Conservation (phyloP, 2,329 filamentous ascomycete genomes). For the Cercospora sesami region DNA sequence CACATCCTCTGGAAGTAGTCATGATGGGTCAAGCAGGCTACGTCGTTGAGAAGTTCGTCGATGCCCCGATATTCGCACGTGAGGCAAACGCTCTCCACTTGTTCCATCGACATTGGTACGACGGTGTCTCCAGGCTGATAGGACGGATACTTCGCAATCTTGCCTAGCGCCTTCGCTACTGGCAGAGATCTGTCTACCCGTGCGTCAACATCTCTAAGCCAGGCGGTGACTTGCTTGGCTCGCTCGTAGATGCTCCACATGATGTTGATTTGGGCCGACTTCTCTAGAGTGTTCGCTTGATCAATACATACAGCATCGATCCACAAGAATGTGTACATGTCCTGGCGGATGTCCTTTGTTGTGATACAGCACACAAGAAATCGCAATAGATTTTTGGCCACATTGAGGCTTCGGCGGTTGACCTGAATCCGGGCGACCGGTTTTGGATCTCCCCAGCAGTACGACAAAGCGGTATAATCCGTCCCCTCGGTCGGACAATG, state of each 20-base stretch:
- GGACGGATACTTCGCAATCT: too few species aligned
- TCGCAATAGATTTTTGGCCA: background rate
- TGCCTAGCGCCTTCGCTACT: too few species aligned
- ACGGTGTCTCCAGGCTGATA: too few species aligned
- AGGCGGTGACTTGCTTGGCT: background rate
- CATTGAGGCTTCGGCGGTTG: background rate
- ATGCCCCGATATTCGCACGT: too few species aligned
- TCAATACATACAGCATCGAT: background rate
- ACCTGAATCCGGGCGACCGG: background rate
- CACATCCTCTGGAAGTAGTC: background rate
- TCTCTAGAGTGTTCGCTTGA: background rate
- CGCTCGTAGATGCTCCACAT: background rate
- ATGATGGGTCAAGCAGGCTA: background rate
- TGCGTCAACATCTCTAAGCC: background rate
- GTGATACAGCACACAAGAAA: background rate
- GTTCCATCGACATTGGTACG: too few species aligned
- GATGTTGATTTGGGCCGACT: background rate
- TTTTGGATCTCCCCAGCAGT: background rate
- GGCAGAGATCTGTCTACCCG: background rate
- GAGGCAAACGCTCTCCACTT: too few species aligned
- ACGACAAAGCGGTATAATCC: background rate
- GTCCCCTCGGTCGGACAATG: background rate
- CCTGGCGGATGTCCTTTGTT: accelerated
- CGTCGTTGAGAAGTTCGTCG: too few species aligned
- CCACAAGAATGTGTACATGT: background rate